These are phyloP conservation scores for Rhizopogon sp. DNA, from an alignment of 768 basidiomycete genomes.

Conservation along the genomic window DNA sequence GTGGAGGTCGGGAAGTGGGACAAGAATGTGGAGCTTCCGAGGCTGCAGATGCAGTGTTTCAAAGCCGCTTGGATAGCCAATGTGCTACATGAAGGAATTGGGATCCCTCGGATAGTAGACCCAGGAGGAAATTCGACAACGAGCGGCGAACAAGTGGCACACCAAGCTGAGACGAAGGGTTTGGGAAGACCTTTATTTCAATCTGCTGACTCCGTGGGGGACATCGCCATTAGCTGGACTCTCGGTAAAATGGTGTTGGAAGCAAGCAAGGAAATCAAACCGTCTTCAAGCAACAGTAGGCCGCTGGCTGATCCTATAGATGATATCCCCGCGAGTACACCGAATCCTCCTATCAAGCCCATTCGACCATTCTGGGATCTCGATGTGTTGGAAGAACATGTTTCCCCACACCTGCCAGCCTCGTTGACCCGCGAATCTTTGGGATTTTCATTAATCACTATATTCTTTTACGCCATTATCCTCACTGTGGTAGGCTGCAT, in stretches of 20 bases:
- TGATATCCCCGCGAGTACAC: constrained; percentile 48
- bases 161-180: constrained; percentile 78
- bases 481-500: constrained; percentile 39
- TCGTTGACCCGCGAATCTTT: constrained; percentile 59
- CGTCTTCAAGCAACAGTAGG: constrained; percentile 37
- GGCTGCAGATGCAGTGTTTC: constrained; percentile 98
- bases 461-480: constrained; percentile 49
- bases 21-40: constrained; percentile 70
- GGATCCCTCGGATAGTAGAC: constrained; percentile 88
- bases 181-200: constrained; percentile 85
- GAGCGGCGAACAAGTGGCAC: constrained; percentile 62
- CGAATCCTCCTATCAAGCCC: constrained; percentile 47
- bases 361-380: constrained; percentile 62
- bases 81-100: constrained; percentile 93
- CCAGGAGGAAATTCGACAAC: constrained; percentile 73
- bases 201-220: constrained; percentile 85
- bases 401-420: constrained; percentile 64
- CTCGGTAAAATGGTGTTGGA: constrained; percentile 99
- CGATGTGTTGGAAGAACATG: constrained; percentile 54
- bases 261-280: constrained; percentile 81
- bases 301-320: constrained; percentile 76
- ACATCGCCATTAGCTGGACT: constrained; percentile 96
- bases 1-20: constrained; percentile 69
- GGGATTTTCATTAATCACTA: constrained; percentile 66
- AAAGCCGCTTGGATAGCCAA: constrained; percentile 99